Evolutionary conservation across 2,329 filamentous ascomycete genomes (phyloP).

Genomic region (Elsinoe arachidis): DNA sequence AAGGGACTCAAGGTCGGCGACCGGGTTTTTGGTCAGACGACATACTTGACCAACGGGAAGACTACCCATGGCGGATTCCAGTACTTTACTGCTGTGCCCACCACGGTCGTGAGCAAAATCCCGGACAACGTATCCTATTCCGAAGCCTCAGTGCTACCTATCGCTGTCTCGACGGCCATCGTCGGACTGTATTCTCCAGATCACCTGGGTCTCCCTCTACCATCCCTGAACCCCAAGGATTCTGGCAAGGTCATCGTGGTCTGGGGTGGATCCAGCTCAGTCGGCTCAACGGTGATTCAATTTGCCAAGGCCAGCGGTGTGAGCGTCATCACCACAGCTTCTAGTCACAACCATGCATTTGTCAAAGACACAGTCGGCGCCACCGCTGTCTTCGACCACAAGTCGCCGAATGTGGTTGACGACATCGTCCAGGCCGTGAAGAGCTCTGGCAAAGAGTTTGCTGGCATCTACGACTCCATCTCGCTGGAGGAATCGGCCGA

Average conservation of each 20-base stretch:
- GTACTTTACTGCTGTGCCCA: conserved; percentile 26
- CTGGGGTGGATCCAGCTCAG: conserved; percentile 31
- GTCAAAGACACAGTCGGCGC: conserved; percentile 25
- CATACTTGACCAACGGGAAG: conserved; percentile 13
- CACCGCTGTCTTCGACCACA: conserved; percentile 28
- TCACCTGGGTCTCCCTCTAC: conserved; percentile 32
- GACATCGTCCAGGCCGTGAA: conserved; percentile 34
- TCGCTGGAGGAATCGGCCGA: conserved; percentile 14
- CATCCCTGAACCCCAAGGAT: conserved; percentile 26
- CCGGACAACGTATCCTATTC: conserved; percentile 32
- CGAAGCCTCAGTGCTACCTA: conserved; percentile 35
- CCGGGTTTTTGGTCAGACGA: conserved; percentile 33
- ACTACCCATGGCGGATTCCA: conserved; percentile 22
- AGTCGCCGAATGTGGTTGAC: conserved; percentile 24
- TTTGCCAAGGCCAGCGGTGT: conserved; percentile 29
- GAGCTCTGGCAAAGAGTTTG: conserved; percentile 30
- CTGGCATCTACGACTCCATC: conserved; percentile 35
- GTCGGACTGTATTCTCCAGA: conserved; percentile 35
- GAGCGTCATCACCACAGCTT: conserved; percentile 27
- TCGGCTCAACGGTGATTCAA: conserved; percentile 28
- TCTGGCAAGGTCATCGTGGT: conserved; percentile 32
- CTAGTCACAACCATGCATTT: conserved; percentile 27
- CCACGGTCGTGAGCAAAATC: conserved; percentile 30
- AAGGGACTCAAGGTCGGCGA: conserved; percentile 43
- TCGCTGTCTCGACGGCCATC: conserved; percentile 37